Percentiles rank a stretch among this genome's conserved stretches.
Conservation (phyloP, 2,329 filamentous ascomycete species). For the Diplodia seriata region DNA sequence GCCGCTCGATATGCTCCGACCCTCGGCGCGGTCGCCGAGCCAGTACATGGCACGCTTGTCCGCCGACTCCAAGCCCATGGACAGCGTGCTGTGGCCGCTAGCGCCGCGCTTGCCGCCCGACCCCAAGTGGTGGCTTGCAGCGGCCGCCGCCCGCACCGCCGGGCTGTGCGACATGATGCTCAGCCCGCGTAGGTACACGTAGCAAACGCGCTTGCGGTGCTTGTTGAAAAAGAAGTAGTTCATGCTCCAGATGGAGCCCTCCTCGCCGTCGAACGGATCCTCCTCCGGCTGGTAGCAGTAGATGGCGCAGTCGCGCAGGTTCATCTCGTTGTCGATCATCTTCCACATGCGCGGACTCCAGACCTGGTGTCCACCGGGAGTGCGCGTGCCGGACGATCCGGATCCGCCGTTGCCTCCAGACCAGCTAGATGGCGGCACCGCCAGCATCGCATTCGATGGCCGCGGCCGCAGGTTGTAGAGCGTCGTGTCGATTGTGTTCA, state of each 20-base stretch:
- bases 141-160: slow-evolving; percentile 38
- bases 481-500: slow-evolving; percentile 86
- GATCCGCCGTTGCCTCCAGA: slow-evolving; percentile 50
- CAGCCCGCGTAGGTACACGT: slow-evolving; percentile 90
- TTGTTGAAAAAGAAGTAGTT: slow-evolving; percentile 99
- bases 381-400: slow-evolving; percentile 56
- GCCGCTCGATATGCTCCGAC: slow-evolving; percentile 34
- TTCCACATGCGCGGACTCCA: slow-evolving; percentile 95
- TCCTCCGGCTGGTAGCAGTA: slow-evolving; percentile 90
- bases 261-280: slow-evolving; percentile 89
- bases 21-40: slow-evolving; percentile 71
- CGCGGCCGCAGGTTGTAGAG: slow-evolving; percentile 81
- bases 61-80: slow-evolving; percentile 47
- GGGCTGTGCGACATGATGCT: slow-evolving; percentile 74
- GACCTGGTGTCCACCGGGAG: slow-evolving; percentile 60
- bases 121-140: slow-evolving; percentile 1
- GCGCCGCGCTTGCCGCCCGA: slow-evolving; percentile 13
- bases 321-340: slow-evolving; percentile 93
- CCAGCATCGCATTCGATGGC: slow-evolving; percentile 41
- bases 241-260: slow-evolving; percentile 91
- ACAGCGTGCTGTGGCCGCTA: slow-evolving; percentile 9
- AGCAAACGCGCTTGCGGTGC: slow-evolving; percentile 86
- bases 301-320: slow-evolving; percentile 82
- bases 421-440: slow-evolving; percentile 40
- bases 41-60: slow-evolving; percentile 87